Percentiles rank a stretch among this genome's conserved stretches.
Evolutionary conservation across 164 flowering plant species (phyloP).

Genomic region (Chloranthus sessilifolius): DNA sequence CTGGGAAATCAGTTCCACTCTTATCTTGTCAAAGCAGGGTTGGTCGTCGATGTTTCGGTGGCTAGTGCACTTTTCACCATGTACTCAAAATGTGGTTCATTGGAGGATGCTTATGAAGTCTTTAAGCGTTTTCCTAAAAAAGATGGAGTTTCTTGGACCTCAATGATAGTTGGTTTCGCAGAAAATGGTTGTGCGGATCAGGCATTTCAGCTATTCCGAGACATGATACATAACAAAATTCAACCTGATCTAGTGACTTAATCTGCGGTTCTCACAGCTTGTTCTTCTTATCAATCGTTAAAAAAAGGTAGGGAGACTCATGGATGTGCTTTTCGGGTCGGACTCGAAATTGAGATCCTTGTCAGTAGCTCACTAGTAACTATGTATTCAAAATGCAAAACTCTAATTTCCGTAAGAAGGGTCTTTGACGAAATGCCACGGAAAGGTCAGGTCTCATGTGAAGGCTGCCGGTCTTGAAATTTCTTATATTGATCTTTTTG

Average conservation of each 20-base stretch:
- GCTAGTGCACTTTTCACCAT: conserved; percentile 65
- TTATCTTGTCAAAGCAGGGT: conserved; percentile 44
- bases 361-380: conserved; percentile 52
- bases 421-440: conserved; percentile 43
- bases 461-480: too few relatives aligned
- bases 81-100: conserved; percentile 72
- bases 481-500: too few relatives aligned
- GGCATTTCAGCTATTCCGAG: conserved; percentile 50
- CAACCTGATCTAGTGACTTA: conserved; percentile 44
- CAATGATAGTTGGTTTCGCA: conserved; percentile 75
- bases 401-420: conserved; percentile 34
- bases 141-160: conserved; percentile 70
- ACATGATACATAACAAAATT: conserved; percentile 36
- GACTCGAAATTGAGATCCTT: conserved; percentile 22
- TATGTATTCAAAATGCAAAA: conserved; percentile 66
- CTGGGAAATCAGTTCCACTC: conserved; percentile 67
- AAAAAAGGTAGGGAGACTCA: conserved; percentile 66
- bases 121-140: conserved; percentile 45
- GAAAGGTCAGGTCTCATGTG: conserved; percentile 46
- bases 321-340: conserved; percentile 47
- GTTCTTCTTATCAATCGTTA: conserved; percentile 34
- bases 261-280: conserved; percentile 43
- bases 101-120: conserved; percentile 53
- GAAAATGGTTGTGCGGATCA: conserved; percentile 48
- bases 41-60: conserved; percentile 41